Percentiles rank a stretch among this genome's conserved stretches.
phyloP scores from a whole-genome alignment of 1,284 basidiomycete species.

The Acaromyces ingoldii region DNA sequence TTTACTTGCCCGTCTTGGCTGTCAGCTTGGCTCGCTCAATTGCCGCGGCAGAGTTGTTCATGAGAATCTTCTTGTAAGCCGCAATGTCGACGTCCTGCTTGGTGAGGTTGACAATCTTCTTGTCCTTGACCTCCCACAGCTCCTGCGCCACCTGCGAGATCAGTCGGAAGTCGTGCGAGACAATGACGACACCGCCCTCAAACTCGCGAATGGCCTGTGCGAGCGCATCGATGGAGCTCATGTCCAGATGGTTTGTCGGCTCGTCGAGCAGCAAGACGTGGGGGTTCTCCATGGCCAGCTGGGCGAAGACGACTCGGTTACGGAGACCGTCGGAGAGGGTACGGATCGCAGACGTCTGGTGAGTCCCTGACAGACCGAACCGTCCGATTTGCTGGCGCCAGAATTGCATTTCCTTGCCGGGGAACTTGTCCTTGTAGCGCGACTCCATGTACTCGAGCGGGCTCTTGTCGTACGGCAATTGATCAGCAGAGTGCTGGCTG shows the following conservation, averaged over 20 bases:
- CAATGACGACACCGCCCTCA: slow-evolving; percentile 78
- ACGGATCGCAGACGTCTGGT: slow-evolving; percentile 91
- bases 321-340: slow-evolving; percentile 85
- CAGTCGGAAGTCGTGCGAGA: slow-evolving; percentile 48
- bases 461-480: slow-evolving; percentile 85
- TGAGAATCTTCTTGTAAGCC: slow-evolving; percentile 50
- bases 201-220: slow-evolving; percentile 93
- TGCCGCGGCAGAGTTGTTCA: slow-evolving; percentile 38
- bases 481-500: slow-evolving; percentile 97
- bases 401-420: slow-evolving; percentile 87
- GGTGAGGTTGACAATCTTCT: slow-evolving; percentile 86
- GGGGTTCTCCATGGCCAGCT: slow-evolving; percentile 59
- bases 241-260: slow-evolving; percentile 85
- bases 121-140: slow-evolving; percentile 95
- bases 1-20: slow-evolving; percentile 5
- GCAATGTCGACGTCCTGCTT: slow-evolving; percentile 62
- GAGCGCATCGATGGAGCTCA: slow-evolving; percentile 91
- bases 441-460: slow-evolving; percentile 91
- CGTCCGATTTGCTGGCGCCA: slow-evolving; percentile 92
- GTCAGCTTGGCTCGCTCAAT: slow-evolving; percentile 48
- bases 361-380: slow-evolving; percentile 88
- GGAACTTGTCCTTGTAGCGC: slow-evolving; percentile 73
- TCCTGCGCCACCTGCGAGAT: slow-evolving; percentile 62
- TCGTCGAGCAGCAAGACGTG: slow-evolving; percentile 54
- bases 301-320: slow-evolving; percentile 88